Percentiles rank a stretch among this genome's conserved stretches.
Conservation (phyloP, 139 green algal species). For the Raphidocelis subcapitata region DNA sequence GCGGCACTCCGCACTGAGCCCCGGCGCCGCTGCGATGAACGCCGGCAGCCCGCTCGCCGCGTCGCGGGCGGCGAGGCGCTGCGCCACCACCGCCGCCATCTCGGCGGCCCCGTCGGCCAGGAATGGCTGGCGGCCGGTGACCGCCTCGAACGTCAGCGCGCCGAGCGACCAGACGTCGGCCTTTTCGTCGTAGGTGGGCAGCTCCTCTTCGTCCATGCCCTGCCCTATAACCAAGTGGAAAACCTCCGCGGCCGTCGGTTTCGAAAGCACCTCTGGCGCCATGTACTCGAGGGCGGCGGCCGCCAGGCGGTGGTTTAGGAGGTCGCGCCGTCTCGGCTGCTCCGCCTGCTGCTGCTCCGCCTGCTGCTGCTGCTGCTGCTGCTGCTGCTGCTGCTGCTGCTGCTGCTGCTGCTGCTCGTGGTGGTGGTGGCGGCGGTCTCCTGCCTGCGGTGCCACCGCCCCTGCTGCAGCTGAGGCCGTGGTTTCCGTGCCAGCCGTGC, state of each 20-base stretch:
- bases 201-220: conserved; percentile 61
- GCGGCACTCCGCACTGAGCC: not conserved
- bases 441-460: too few relatives aligned
- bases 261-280: conserved; percentile 55
- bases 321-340: conserved; percentile 10
- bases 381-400: too few relatives aligned
- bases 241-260: conserved; percentile 55
- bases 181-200: conserved; percentile 65
- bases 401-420: too few relatives aligned
- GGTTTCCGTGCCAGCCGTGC: too few relatives aligned
- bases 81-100: conserved; percentile 19
- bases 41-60: not conserved
- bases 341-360: too few relatives aligned
- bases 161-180: conserved; percentile 63
- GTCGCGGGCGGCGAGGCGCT: not conserved
- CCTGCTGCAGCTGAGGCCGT: too few relatives aligned
- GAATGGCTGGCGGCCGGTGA: conserved; percentile 63
- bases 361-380: too few relatives aligned
- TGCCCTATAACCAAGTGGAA: conserved; percentile 69
- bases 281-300: conserved; percentile 40
- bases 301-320: conserved; percentile 41
- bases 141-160: conserved; percentile 50
- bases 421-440: too few relatives aligned
- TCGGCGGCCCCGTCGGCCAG: conserved; percentile 42
- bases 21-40: conserved; percentile 7